Base-by-base conservation (phyloP, 2,329 filamentous ascomycete species). In the Apiospora marii region DNA sequence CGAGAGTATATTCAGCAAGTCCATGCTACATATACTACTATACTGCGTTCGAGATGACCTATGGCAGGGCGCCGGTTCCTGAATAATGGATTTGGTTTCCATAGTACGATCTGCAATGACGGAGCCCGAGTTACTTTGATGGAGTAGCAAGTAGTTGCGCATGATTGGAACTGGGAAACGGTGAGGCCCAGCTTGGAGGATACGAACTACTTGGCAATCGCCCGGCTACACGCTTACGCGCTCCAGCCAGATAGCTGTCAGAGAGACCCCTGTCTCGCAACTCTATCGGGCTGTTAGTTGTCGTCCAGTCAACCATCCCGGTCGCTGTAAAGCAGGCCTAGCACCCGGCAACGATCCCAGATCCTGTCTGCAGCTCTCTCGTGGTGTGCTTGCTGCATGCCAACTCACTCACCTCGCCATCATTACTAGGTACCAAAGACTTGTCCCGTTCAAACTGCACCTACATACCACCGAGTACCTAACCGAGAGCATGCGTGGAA, bases 71-170 rank as follows among this genome's bases (percentile, higher is more conserved):
- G n/a, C 16, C 34, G 30, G 58, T 64, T 64, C 58, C 58, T 64
- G 58, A 14, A 64, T 64, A 64, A 64, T 64, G 58, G 58, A 64
- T 64, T 64, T n/a, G 58, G 58, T 34, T 64, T 64, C 58, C 58
- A 41, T 64, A 41, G n/a, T 41, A 6, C 16, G 58, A 64, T 64
- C 58, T 64, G 58, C 34, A 64, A 64, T 64, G 58, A 64, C 58
- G 58, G 58, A 41, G 34, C 22, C 58, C 58, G 34, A 64, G 58
- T 64, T 64, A 64, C 30, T 64, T 64, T 37, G 58, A 64, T 64
- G 58, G 58, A 30, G 27, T 30, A 30, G 27, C 27, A 30, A 30
- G 27, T 30, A 30, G 22, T 37, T 22, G 53, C 30, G 53, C 53
- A 61, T 64, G 58, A 41, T 64, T 64, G 58, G 58, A 41, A 37